A percentile compares a stretch with the other conserved stretches of the same genome.
Evolutionary conservation across 306 rosid species (phyloP).

Genomic region (Dryas drummondii): DNA sequence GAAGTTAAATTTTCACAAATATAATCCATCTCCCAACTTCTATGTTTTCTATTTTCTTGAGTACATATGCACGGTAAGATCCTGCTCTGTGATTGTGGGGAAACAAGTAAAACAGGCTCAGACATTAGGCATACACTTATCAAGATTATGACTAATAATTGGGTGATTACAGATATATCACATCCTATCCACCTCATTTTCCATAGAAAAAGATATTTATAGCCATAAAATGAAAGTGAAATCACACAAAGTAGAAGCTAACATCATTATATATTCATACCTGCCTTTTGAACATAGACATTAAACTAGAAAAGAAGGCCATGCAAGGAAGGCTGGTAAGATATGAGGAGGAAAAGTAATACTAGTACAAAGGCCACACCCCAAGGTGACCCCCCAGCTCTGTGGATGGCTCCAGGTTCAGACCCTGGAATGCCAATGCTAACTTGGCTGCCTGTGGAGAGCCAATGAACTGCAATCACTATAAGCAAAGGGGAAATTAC

Average conservation of each 20-base stretch:
- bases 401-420: constrained; percentile 63
- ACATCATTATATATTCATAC: neutral
- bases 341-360: constrained; percentile 55
- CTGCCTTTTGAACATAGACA: neutral
- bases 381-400: constrained; percentile 79
- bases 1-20: neutral
- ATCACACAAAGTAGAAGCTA: neutral
- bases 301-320: constrained; percentile 34
- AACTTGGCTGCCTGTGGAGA: constrained; percentile 54
- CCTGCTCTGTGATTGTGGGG: neutral
- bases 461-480: constrained; percentile 67
- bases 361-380: constrained; percentile 62
- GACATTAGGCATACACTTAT: no score
- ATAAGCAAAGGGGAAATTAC: constrained; percentile 66
- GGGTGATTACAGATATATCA: no score
- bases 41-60: neutral
- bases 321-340: constrained; percentile 65
- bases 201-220: neutral
- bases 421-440: constrained; percentile 70
- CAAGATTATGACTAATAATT: no score
- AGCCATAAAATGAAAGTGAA: neutral
- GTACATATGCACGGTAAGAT: neutral
- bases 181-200: neutral
- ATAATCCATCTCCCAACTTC: neutral
- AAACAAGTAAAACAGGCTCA: no score